Percentiles rank a stretch among this genome's conserved stretches.
phyloP scores from a whole-genome alignment of 2,329 filamentous ascomycete species.

The Aspergillus sergii region DNA sequence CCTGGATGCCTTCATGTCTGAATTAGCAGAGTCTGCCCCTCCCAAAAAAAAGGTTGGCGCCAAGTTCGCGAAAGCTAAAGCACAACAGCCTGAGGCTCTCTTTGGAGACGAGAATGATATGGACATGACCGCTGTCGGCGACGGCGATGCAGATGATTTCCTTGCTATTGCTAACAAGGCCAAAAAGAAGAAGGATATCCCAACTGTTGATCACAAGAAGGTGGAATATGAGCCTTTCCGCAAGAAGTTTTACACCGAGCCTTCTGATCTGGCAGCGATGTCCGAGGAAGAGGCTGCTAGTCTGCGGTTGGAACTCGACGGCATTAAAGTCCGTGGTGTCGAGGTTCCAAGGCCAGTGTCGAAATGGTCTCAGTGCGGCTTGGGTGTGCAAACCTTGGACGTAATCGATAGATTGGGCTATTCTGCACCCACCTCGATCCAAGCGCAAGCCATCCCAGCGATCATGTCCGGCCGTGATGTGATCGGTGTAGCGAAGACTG shows the following conservation, averaged over 20 bases:
- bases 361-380: slow-evolving; percentile 94
- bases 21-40: slow-evolving; percentile 56
- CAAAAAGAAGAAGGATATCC: slow-evolving; percentile 95
- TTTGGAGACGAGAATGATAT: slow-evolving; percentile 83
- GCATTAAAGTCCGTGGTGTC: slow-evolving; percentile 88
- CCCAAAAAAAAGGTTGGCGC: slow-evolving; percentile 41
- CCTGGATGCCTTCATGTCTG: slow-evolving; percentile 95
- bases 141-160: slow-evolving; percentile 65
- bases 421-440: slow-evolving; percentile 88
- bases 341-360: slow-evolving; percentile 90
- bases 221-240: slow-evolving; percentile 81
- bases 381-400: slow-evolving; percentile 83
- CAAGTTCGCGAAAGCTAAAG: slow-evolving; percentile 50
- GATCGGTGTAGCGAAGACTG: slow-evolving; percentile 95
- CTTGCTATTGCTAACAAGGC: slow-evolving; percentile 65
- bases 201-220: slow-evolving; percentile 82
- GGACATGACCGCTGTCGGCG: slow-evolving; percentile 62
- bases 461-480: slow-evolving; percentile 97
- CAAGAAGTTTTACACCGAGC: slow-evolving; percentile 94
- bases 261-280: slow-evolving; percentile 78
- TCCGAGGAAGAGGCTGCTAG: slow-evolving; percentile 81
- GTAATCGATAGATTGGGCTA: slow-evolving; percentile 81
- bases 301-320: slow-evolving; percentile 84
- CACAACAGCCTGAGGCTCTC: slow-evolving; percentile 76
- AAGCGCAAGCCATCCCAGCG: slow-evolving; percentile 89